These are phyloP conservation scores for Astrocystis sublimbata DNA, from an alignment of 495 filamentous ascomycete species.

Conservation along the genomic window DNA sequence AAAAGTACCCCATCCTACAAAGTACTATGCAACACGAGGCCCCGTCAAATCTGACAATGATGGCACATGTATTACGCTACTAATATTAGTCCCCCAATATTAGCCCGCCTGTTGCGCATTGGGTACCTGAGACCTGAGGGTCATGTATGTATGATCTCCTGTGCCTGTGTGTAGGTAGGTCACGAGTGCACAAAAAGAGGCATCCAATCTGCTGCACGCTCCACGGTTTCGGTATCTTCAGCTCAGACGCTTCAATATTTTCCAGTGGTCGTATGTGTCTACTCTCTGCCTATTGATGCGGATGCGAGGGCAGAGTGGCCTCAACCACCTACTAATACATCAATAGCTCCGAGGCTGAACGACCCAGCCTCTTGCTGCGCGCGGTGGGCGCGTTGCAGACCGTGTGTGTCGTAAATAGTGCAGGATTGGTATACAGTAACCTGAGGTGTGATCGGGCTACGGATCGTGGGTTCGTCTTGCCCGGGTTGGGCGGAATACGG, in stretches of 20 bases:
- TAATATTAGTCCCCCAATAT: no score
- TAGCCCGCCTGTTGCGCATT: no score
- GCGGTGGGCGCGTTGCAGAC: constrained; percentile 2
- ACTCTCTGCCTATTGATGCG: neutral
- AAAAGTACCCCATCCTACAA: neutral
- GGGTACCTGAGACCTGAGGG: no score
- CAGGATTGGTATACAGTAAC: constrained; percentile 8
- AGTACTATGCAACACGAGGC: neutral
- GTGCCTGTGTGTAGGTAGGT: no score
- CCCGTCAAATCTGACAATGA: constrained; percentile 5
- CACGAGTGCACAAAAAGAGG: no score
- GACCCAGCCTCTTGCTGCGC: neutral
- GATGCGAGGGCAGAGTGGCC: neutral
- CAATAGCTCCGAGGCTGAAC: constrained; percentile 4
- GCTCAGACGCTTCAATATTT: neutral
- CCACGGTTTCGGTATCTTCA: no score
- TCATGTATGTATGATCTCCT: no score
- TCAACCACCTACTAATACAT: neutral
- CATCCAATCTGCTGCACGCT: neutral
- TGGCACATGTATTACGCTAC: neutral
- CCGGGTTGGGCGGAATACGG: constrained; percentile 4
- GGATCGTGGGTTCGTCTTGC: no score
- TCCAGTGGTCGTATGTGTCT: neutral
- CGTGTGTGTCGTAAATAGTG: constrained; percentile 9
- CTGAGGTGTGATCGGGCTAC: constrained; percentile 15